Conservation (phyloP, 1,284 basidiomycete genomes). For the Ustilago hordei region DNA sequence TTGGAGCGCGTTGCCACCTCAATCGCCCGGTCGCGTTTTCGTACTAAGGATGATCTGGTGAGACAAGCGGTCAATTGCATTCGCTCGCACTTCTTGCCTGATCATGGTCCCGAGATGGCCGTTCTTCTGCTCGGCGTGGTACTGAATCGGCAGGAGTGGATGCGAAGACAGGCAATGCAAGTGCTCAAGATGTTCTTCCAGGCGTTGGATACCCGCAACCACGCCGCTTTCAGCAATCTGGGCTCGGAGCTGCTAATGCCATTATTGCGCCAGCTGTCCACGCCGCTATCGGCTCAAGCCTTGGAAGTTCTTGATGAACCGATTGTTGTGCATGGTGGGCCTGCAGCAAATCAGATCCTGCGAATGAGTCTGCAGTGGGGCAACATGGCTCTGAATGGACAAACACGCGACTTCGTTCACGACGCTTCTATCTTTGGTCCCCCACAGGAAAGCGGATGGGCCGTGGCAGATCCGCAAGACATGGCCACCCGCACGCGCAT, state of each 20-base stretch:
- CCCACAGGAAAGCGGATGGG: constrained; percentile 64
- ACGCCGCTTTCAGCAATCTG: constrained; percentile 76
- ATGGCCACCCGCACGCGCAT: constrained; percentile 58
- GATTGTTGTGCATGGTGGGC: constrained; percentile 79
- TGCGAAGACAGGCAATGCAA: constrained; percentile 84
- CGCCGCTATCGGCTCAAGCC: constrained; percentile 84
- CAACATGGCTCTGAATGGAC: constrained; percentile 33
- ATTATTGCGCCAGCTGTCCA: constrained; percentile 84
- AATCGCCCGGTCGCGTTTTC: constrained; percentile 86
- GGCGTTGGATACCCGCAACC: constrained; percentile 81
- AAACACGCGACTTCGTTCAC: constrained; percentile 49
- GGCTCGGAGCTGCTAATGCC: constrained; percentile 91
- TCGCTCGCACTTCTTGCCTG: constrained; percentile 80
- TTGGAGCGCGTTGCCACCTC: constrained; percentile 88
- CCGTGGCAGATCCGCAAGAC: constrained; percentile 61
- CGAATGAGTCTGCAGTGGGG: constrained; percentile 76
- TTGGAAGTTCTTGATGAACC: constrained; percentile 92
- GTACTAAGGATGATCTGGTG: constrained; percentile 92
- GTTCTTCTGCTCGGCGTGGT: constrained; percentile 85
- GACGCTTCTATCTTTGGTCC: constrained; percentile 60
- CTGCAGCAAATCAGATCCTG: constrained; percentile 83
- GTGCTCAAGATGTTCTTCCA: constrained; percentile 89
- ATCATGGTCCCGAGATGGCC: constrained; percentile 79
- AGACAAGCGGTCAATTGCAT: constrained; percentile 87
- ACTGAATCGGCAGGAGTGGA: constrained; percentile 85